Base-by-base conservation (phyloP, 169 alveolate genomes). In the Eimeria sp. region DNA sequence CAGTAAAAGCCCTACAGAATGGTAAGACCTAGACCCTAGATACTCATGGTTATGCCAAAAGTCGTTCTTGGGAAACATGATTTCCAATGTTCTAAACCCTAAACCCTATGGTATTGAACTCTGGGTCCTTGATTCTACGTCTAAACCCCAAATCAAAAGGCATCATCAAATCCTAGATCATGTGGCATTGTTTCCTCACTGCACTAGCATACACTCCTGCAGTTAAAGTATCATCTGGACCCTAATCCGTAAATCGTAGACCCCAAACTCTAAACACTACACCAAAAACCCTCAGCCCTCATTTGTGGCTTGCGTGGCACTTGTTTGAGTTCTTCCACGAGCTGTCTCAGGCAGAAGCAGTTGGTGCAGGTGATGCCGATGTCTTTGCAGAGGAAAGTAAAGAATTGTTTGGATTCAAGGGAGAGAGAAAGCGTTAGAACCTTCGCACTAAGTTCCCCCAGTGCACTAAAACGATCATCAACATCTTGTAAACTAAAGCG, bases 291-390 rank as follows among this genome's bases (percentile, higher is more conserved):
- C 80, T 27, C 11, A 25, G 13, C 80, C 80, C 47, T 70, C 1
- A 70, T 70, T 27, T 18, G 49, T 61, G 89, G 65, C 3, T 49
- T 9, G 30, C 54, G 34, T 22, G 49, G 11, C 34, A 88, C 95
- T 86, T 88, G 75, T 13, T 73, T 20, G 63, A 88, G 57, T 5
- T 30, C 72, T 40, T 40, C 51, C 30, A 88, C 27, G 67, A 94
- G 87, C 47, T 94, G 87, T 27, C 67, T 30, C 73, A 94, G n/a
- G 82, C 96, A 49, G 83, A 47, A 82, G 95, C 96, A 94, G 83
- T 94, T 95, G 18, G 80, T 16, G 72, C 89, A 75, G 18, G 47
- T 43, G 25, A 94, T 65, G 18, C 94, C 94, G 30, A 94, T 84
- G 82, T 94, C 96, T 65, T 86, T 94, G 30, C 88, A 80, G n/a